Percentiles rank a stretch among this genome's conserved stretches.
These are phyloP conservation scores for Lasiodiplodia theobromae DNA, from an alignment of 2,329 filamentous ascomycete genomes.

Conservation along the genomic window DNA sequence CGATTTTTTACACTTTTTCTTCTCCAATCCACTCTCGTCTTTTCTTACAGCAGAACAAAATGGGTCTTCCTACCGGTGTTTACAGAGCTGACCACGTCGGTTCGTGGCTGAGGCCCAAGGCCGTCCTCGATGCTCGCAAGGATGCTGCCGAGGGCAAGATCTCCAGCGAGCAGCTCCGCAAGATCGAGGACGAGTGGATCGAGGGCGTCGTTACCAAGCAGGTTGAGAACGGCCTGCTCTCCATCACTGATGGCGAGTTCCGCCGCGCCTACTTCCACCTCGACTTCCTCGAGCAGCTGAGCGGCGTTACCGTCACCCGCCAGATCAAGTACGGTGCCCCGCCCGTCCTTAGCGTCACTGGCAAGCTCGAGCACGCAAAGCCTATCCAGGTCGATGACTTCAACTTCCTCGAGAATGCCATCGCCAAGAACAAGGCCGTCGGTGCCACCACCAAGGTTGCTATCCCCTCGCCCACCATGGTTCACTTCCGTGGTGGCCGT, in stretches of 20 bases:
- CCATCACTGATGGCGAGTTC: slow-evolving; percentile 65
- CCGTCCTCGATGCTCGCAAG: slow-evolving; percentile 58
- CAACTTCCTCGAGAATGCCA: slow-evolving; percentile 59
- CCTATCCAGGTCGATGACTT: slow-evolving; percentile 65
- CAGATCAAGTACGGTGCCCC: slow-evolving; percentile 56
- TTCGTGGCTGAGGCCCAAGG: slow-evolving; percentile 61
- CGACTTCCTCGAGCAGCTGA: slow-evolving; percentile 63
- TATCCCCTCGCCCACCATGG: slow-evolving; percentile 67
- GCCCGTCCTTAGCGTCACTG: slow-evolving; percentile 62
- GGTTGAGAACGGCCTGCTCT: slow-evolving; percentile 57
- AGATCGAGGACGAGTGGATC: slow-evolving; percentile 60
- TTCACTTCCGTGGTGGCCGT: slow-evolving; percentile 64
- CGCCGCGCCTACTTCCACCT: slow-evolving; percentile 65
- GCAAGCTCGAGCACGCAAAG: slow-evolving; percentile 60
- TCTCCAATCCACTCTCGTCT: slow-evolving; percentile 1
- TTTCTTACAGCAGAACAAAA: slow-evolving; percentile 31
- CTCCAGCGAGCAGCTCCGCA: slow-evolving; percentile 54
- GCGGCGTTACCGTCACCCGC: slow-evolving; percentile 61
- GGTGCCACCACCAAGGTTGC: slow-evolving; percentile 61
- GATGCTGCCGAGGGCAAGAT: slow-evolving; percentile 55
- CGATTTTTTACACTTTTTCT: not conserved
- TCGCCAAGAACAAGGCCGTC: slow-evolving; percentile 46
- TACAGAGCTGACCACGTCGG: slow-evolving; percentile 63
- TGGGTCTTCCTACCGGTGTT: slow-evolving; percentile 49
- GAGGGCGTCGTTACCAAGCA: slow-evolving; percentile 58